Evolutionary conservation across 164 flowering plant genomes (phyloP), one percentile per base, ranked within the genome.

Genomic region (Magnolia changhungtana): DNA sequence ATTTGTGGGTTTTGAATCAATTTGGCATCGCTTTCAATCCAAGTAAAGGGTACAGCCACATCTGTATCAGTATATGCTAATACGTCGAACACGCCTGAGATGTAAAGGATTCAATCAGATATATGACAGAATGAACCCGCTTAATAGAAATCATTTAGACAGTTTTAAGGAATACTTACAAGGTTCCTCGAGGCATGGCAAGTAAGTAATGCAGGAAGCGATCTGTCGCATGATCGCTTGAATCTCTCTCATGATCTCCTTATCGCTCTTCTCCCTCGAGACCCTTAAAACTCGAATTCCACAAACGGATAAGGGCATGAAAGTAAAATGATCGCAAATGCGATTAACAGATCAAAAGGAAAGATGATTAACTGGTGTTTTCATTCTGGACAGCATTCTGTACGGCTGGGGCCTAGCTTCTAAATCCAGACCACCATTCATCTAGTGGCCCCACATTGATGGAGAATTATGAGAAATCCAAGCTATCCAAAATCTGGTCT

Each of bases 211-310:
- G 84, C 95, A 89, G 27, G 98, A 92, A 19, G 95, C 95, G 72
- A 94, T 92, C 88, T 96, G 97, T 29, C 97, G 81, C 98, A 96
- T 96, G 70, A 96, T 92, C 19, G 97, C 98, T 83, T 94, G 99
- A 71, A 94, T 96, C 80, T 96, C 99, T 79, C 98, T 91, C 99
- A 96, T 94, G 3, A 96, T 96, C 79, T 96, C 98, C 74, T 94
- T 96, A 78, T 96, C 98, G 84, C 98, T 94, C 87, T 96, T 96
- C 81, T 92, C 99, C 84, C 88, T 91, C 29, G 97, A 90, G 37
- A 89, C 95, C 24, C 99, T 96, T 85, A 71, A 81, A 72, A 37
- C 31, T 51, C 29, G 61, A 70, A 27, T 24, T 31, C 51, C 45
- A 76, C 4, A 52, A 69, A 72, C n/a, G 45, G 7, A 4, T 37